Base-by-base conservation (phyloP, 805 yeast species). In the Candida loeiensis region DNA sequence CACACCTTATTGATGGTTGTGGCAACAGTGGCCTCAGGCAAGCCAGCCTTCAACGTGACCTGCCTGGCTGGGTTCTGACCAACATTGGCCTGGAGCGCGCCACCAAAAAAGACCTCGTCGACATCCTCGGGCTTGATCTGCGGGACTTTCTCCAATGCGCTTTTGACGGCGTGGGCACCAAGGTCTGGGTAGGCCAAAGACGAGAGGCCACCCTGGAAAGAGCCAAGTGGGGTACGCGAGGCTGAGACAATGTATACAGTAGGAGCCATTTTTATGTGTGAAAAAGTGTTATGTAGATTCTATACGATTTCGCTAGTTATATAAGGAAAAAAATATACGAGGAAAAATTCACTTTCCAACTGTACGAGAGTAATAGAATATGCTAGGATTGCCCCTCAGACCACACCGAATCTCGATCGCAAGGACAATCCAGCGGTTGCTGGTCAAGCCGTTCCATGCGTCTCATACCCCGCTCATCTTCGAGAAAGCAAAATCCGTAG, bases 61-160 rank as follows among this genome's bases (percentile, higher is more conserved):
- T 91, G 99, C 69, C 98, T 83, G 25, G 99, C 99, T 32, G 99
- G 98, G 44, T 91, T 89, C 70, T 91, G 99, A 47, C 99, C 98
- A 45, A 86, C 82, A 56, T 87, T 87, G 48, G 97, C 98, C 57
- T 85, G 86, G 56, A 88, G 66, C 36, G 89, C 99, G 56, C 88
- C 85, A 56, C 99, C 99, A 61, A 89, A 89, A 56, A 85, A 76
- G 59, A 91, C 80, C 66, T 91, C 98, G 49, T 90, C 95, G 41
- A 86, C 93, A 48, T 76, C 80, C 31, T 75, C 74, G 35, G 95
- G 80, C 52, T 83, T 74, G 65, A 90, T 75, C 61, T 80, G 77
- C 41, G 95, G 95, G 32, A 85, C 90, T 55, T 85, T 82, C 41
- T 70, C 88, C 47, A 90, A 66, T 9, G 95, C 96, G 43, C 91